Evolutionary conservation across 139 green algal species (phyloP).

Genomic region (Auxenochlorella pyrenoidosa): DNA sequence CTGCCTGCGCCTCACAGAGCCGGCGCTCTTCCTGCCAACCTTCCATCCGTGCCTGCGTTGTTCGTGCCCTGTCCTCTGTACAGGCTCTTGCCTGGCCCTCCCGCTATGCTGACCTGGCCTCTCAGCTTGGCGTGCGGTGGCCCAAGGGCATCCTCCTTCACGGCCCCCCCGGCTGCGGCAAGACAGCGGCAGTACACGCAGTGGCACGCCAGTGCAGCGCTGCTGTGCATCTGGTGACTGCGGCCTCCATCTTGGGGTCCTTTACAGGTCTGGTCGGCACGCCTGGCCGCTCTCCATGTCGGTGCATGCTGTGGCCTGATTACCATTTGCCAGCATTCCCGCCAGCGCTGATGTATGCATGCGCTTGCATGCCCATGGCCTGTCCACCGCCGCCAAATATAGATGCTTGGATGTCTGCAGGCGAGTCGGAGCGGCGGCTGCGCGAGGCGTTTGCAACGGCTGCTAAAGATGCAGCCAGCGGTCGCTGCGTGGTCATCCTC

Average conservation of each 20-base stretch:
- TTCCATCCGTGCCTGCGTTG: not conserved
- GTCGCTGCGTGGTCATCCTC: conserved; percentile 78
- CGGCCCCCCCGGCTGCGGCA: conserved; percentile 63
- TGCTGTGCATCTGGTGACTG: conserved; percentile 65
- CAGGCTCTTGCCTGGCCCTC: conserved; percentile 68
- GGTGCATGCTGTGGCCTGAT: not conserved
- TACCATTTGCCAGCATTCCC: not conserved
- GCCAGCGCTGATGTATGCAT: not conserved
- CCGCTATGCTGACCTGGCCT: conserved; percentile 50
- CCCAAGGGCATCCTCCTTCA: conserved; percentile 64
- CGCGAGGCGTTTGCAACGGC: conserved; percentile 83
- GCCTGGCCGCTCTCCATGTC: not conserved
- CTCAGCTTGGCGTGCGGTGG: conserved; percentile 68
- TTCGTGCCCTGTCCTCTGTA: not conserved
- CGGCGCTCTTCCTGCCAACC: too few relatives aligned
- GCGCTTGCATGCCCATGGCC: too few relatives aligned
- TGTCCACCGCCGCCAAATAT: not conserved
- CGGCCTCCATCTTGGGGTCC: conserved; percentile 74
- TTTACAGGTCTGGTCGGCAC: conserved; percentile 54
- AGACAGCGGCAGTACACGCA: conserved; percentile 51
- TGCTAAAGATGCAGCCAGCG: conserved; percentile 47
- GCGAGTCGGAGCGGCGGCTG: conserved; percentile 89
- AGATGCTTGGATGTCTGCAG: conserved; percentile 29
- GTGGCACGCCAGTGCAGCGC: conserved; percentile 71
- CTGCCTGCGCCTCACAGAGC: too few relatives aligned